A percentile compares a stretch with the other conserved stretches of the same genome.
Evolutionary conservation across 768 basidiomycete species (phyloP).

Genomic region (Amanita rubescens): DNA sequence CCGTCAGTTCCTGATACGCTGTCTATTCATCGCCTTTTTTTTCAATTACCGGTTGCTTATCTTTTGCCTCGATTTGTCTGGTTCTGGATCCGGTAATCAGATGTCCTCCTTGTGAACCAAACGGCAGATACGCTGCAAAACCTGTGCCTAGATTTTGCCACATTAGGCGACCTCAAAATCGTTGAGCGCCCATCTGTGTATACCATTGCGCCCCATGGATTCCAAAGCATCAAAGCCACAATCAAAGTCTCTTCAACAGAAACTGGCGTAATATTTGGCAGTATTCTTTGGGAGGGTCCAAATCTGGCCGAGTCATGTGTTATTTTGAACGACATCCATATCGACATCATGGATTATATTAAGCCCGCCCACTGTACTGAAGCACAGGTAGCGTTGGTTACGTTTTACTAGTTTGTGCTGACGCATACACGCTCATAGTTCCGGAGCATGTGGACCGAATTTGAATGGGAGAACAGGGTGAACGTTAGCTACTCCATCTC

Average conservation of each 20-base stretch:
- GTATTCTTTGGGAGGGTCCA: conserved; percentile 92
- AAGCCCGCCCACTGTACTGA: conserved; percentile 95
- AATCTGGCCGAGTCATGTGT: conserved; percentile 86
- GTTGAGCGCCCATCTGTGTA: conserved; percentile 93
- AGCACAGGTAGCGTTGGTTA: conserved; percentile 55
- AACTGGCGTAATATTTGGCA: conserved; percentile 97
- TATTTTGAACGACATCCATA: conserved; percentile 94
- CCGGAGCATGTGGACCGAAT: conserved; percentile 99
- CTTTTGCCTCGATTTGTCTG: neutral
- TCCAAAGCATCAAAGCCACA: conserved; percentile 98
- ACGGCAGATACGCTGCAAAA: conserved; percentile 92
- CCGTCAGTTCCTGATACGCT: neutral
- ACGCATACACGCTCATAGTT: conserved; percentile 42
- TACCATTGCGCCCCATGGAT: conserved; percentile 91
- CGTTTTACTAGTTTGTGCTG: neutral
- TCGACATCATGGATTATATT: conserved; percentile 99
- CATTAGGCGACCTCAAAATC: conserved; percentile 92
- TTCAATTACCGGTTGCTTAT: neutral
- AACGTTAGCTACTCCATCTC: conserved; percentile 82
- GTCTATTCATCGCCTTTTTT: too few relatives aligned
- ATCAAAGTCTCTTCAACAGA: conserved; percentile 99
- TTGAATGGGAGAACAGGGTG: conserved; percentile 99
- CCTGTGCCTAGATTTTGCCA: conserved; percentile 94
- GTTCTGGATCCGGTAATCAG: conserved; percentile 27
- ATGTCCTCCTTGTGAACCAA: conserved; percentile 96